These are phyloP conservation scores for Cercophora newfieldiana DNA, from an alignment of 495 filamentous ascomycete species.

Conservation along the genomic window DNA sequence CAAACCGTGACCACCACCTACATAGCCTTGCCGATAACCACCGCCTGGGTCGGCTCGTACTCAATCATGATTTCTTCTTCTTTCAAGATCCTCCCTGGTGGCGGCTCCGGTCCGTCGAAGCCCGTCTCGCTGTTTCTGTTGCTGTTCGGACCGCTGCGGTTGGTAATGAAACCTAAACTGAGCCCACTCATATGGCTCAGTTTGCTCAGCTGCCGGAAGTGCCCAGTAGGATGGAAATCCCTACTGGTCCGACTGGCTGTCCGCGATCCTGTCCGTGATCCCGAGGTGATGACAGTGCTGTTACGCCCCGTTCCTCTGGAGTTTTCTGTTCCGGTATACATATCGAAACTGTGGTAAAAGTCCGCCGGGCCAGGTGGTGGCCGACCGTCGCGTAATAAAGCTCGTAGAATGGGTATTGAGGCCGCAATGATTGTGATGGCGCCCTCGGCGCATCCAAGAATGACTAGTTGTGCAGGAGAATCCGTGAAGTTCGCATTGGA, in stretches of 20 bases:
- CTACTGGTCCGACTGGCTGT: constrained; percentile 23
- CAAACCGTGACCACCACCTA: background rate
- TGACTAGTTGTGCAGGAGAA: constrained; percentile 23
- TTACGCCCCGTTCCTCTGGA: constrained; percentile 25
- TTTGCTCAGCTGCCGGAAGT: constrained; percentile 22
- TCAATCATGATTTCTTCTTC: constrained; percentile 29
- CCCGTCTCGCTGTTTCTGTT: constrained; percentile 9
- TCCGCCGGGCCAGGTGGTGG: constrained; percentile 27
- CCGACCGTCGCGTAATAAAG: constrained; percentile 29
- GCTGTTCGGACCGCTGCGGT: background rate
- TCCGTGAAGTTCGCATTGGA: constrained; percentile 27
- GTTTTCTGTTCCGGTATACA: constrained; percentile 27
- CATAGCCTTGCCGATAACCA: constrained; percentile 21
- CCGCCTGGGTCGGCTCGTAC: constrained; percentile 21
- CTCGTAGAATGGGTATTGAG: constrained; percentile 34
- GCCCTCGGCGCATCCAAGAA: constrained; percentile 31
- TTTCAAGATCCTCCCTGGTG: constrained; percentile 29
- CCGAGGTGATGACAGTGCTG: constrained; percentile 27
- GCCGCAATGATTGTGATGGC: constrained; percentile 38
- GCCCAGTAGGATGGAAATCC: constrained; percentile 18
- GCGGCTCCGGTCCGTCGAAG: constrained; percentile 2
- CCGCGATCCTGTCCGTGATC: constrained; percentile 23
- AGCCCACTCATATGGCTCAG: constrained; percentile 25
- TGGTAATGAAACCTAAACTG: constrained; percentile 22
- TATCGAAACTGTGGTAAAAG: constrained; percentile 26